Percentiles rank a stretch among this genome's conserved stretches.
These are phyloP conservation scores for Crithidia fasciculata DNA, from an alignment of 208 protist species.

Conservation along the genomic window DNA sequence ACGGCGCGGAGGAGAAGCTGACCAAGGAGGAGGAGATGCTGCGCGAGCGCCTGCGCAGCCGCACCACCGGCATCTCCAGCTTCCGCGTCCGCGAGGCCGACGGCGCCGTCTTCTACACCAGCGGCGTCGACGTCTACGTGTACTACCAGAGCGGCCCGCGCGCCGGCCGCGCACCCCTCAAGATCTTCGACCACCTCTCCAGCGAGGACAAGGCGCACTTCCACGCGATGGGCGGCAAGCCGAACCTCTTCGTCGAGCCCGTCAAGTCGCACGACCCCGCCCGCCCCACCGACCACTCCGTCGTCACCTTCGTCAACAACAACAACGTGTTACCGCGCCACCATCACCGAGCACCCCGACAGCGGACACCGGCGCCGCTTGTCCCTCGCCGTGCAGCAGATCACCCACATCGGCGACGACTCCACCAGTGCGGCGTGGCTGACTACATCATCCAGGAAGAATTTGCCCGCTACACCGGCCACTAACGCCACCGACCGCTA, in stretches of 20 bases:
- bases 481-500: conserved; percentile 77
- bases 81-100: conserved; percentile 62
- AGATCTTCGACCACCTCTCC: conserved; percentile 65
- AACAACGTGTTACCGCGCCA: conserved; percentile 79
- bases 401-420: conserved; percentile 73
- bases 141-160: conserved; percentile 61
- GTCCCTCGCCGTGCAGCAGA: conserved; percentile 44
- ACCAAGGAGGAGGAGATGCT: conserved; percentile 86
- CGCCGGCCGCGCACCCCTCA: conserved; percentile 44
- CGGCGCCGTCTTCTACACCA: conserved; percentile 71
- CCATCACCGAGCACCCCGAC: conserved; percentile 41
- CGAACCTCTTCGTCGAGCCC: conserved; percentile 61
- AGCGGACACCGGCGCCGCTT: conserved; percentile 35
- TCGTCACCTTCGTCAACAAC: conserved; percentile 14
- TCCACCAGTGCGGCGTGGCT: conserved; percentile 76
- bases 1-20: conserved; percentile 30
- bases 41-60: conserved; percentile 72
- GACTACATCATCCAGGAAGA: conserved; percentile 95
- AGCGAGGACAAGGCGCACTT: conserved; percentile 46
- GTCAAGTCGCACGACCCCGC: conserved; percentile 23
- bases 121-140: conserved; percentile 60
- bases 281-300: conserved; percentile 23
- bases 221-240: conserved; percentile 37
- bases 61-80: conserved; percentile 63
- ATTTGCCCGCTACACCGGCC: conserved; percentile 87